Percentiles rank a stretch among this genome's conserved stretches.
phyloP scores from a whole-genome alignment of 2,329 filamentous ascomycete species.

The Blastomyces emzantsi region DNA sequence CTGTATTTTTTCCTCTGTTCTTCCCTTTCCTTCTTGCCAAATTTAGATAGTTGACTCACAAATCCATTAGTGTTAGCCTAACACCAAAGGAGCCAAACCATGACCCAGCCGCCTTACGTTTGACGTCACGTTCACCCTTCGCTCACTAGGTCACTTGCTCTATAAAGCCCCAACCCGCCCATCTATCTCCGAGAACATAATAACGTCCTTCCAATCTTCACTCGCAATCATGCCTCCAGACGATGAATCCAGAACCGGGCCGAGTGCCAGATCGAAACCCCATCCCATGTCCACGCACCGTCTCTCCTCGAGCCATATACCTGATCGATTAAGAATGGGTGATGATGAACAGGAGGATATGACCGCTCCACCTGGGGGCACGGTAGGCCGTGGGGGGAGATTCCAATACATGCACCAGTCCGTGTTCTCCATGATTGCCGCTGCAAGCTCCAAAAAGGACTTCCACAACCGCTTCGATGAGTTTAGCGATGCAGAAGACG shows the following conservation, averaged over 20 bases:
- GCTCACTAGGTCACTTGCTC: constrained; percentile 3
- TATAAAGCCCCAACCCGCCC: background rate
- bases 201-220: background rate
- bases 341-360: constrained; percentile 54
- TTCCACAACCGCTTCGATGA: constrained; percentile 75
- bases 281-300: constrained; percentile 8
- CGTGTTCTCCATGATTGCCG: constrained; percentile 85
- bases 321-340: constrained; percentile 47
- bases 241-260: background rate
- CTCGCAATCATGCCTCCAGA: constrained; percentile 3
- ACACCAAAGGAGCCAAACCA: background rate
- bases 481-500: constrained; percentile 70
- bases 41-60: background rate
- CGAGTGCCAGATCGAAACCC: background rate
- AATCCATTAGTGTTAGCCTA: background rate
- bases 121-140: constrained; percentile 6
- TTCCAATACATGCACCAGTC: constrained; percentile 79
- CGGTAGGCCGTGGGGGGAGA: constrained; percentile 31
- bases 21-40: background rate
- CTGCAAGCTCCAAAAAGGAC: constrained; percentile 72
- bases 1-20: background rate
- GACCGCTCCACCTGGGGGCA: constrained; percentile 43
- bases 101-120: background rate
- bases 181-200: background rate
- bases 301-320: constrained; percentile 42